Base-by-base conservation (phyloP, 768 basidiomycete species). In the Lentinula sp. region DNA sequence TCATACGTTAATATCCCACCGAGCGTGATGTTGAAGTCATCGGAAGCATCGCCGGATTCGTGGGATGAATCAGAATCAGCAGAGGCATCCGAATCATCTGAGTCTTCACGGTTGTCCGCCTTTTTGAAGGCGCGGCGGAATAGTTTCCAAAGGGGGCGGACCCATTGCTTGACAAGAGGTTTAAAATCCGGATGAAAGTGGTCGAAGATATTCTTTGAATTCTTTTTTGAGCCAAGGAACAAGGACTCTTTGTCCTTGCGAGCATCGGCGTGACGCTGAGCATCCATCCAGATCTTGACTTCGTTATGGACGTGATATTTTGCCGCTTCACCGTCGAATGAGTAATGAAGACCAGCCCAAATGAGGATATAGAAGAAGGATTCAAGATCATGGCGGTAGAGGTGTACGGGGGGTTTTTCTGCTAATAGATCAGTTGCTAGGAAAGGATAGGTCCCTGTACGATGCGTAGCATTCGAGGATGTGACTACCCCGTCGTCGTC, bases 361-460 rank as follows among this genome's bases (percentile, higher is more conserved):
- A 57, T 57, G 31, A 57, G 35, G 18, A 66, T 51, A 23, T 62
- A 53, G 18, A 51, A 31, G 18, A 61, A 35, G 15, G 60, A 61
- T 37, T 61, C 60, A 6, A 61, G 52, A 8, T 61, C 60, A 31
- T 61, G 62, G 7, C 62, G 52, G 52, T 51, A 63, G 18, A 40
- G 40, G 39, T 62, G 61, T 31, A 9, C 16, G 18, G 50, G 37
- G 10, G 43, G 15, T n/a, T 49, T 35, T 7, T 42, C 28, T 3
- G 10, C 8, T 4, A 62, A 31, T 16, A 65, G 40, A 23, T 51
- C 64, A 13, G 60, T n/a, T 11, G 65, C 65, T 51, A 63, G 56
- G 61, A 62, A 66, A 13, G 64, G 57, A 21, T 34, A 23, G 5
- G 64, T 66, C 7, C 62, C 65, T 21, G 61, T 66, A 16, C 63